phyloP scores from a whole-genome alignment of 306 rosid genomes.

The Dalbergia cochinchinensis region DNA sequence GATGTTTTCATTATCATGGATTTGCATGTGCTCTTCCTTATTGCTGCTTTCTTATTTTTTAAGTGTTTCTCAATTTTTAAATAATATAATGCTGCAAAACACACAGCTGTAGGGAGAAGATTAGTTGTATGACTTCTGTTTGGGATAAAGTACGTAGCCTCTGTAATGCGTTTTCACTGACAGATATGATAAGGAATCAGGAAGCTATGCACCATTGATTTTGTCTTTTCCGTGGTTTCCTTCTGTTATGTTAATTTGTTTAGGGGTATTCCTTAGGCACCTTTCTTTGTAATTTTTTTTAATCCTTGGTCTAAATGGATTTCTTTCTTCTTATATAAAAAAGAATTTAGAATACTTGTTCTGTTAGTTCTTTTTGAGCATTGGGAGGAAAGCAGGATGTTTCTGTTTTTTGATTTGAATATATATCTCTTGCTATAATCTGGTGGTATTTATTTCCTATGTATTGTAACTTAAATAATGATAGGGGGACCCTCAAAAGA shows the following conservation, averaged over 20 bases:
- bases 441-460: slow-evolving; percentile 23
- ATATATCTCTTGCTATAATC: slow-evolving; percentile 35
- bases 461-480: slow-evolving; percentile 35
- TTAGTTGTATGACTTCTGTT: slow-evolving; percentile 26
- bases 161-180: not conserved
- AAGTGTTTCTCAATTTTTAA: slow-evolving; percentile 13
- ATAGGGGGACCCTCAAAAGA: slow-evolving; percentile 87
- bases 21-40: slow-evolving; percentile 3
- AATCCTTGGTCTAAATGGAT: slow-evolving; percentile 7
- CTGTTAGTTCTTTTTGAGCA: slow-evolving; percentile 32
- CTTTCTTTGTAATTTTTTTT: slow-evolving; percentile 3
- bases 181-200: slow-evolving; percentile 4
- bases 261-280: slow-evolving; percentile 19
- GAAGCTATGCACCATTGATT: not conserved
- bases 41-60: not conserved
- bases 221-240: not conserved
- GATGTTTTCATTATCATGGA: slow-evolving; percentile 19
- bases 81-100: slow-evolving; percentile 18
- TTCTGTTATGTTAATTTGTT: slow-evolving; percentile 11
- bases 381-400: not conserved
- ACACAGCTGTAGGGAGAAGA: slow-evolving; percentile 13
- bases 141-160: not conserved
- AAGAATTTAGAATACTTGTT: slow-evolving; percentile 9
- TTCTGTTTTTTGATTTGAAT: slow-evolving; percentile 20
- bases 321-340: slow-evolving; percentile 24